Conservation (phyloP, 768 basidiomycete genomes). For the Russula ochroleuca region DNA sequence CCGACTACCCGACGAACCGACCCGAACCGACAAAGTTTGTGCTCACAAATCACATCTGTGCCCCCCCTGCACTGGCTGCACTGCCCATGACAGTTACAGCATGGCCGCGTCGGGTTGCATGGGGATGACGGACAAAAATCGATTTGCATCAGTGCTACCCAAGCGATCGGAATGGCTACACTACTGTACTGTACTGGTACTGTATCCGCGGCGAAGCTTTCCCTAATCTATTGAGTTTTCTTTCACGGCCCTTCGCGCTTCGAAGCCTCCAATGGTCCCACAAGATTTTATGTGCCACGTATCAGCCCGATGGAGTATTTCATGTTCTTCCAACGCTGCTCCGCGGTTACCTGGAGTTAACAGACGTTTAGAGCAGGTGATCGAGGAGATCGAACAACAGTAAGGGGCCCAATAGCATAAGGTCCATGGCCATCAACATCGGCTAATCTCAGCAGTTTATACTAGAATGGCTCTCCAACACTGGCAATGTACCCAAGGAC, state of each 20-base stretch:
- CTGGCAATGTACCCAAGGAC: too few species aligned
- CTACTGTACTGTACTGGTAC: background rate
- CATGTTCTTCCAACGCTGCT: background rate
- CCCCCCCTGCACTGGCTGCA: background rate
- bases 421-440: too few species aligned
- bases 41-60: background rate
- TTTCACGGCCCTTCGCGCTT: background rate
- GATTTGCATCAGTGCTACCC: background rate
- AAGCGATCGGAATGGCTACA: background rate
- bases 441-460: too few species aligned
- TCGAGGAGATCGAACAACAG: too few species aligned
- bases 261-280: background rate
- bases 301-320: background rate
- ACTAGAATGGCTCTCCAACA: too few species aligned
- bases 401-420: too few species aligned
- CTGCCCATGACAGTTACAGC: background rate
- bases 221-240: background rate
- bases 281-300: background rate
- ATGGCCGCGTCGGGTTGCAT: too few species aligned
- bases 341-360: background rate
- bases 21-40: background rate
- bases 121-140: background rate
- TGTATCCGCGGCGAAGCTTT: background rate
- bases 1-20: background rate
- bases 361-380: too few species aligned